A percentile compares a stretch with the other conserved stretches of the same genome.
Evolutionary conservation across 129 eudicot genomes (phyloP).

Genomic region (Tanacetum coccineum): DNA sequence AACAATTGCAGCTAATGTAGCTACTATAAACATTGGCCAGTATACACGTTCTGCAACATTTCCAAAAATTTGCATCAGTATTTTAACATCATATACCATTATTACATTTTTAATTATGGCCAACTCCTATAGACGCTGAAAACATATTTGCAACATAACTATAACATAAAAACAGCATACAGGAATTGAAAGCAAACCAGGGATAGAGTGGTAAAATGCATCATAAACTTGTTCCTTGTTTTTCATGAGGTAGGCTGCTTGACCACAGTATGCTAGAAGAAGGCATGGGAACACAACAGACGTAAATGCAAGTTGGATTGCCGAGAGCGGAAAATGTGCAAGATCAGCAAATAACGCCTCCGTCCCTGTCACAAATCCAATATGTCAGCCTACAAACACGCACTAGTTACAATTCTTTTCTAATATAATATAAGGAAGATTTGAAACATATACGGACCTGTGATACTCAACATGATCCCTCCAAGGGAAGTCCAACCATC

Average conservation of each 20-base stretch:
- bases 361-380: background rate
- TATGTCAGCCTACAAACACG: background rate
- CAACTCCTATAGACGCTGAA: too few relatives aligned
- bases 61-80: background rate
- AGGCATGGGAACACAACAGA: conserved; percentile 87
- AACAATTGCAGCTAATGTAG: too few relatives aligned
- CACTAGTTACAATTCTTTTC: too few relatives aligned
- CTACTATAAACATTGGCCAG: background rate
- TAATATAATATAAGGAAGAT: too few relatives aligned
- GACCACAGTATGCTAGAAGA: conserved; percentile 92
- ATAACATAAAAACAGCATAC: too few relatives aligned
- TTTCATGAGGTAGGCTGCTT: conserved; percentile 90
- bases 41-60: background rate
- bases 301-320: conserved; percentile 91
- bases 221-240: conserved; percentile 69
- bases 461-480: conserved; percentile 74
- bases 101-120: too few relatives aligned
- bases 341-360: too few relatives aligned
- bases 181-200: too few relatives aligned
- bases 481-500: conserved; percentile 72
- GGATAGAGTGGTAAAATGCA: conserved; percentile 95
- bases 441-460: conserved; percentile 41
- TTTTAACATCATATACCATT: too few relatives aligned
- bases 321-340: too few relatives aligned
- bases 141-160: too few relatives aligned